Evolutionary conservation across 805 yeast species (phyloP).

Genomic region (Blastobotrys americana): DNA sequence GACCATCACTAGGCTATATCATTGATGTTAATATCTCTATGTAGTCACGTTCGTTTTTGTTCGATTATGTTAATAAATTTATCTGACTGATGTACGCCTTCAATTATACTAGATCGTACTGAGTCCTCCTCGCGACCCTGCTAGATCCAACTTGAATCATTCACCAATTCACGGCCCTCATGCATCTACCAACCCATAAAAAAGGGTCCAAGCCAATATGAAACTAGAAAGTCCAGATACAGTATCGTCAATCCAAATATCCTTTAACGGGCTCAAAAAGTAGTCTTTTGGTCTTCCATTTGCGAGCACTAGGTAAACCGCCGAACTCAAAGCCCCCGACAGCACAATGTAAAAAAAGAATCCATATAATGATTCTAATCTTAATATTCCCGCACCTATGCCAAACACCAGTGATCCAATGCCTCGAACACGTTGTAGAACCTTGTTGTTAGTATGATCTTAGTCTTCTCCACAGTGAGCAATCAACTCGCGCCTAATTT

Average conservation of each 20-base stretch:
- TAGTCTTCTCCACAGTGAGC: background rate
- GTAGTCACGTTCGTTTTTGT: too few species aligned
- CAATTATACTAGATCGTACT: too few species aligned
- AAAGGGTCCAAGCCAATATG: slow-evolving; percentile 53
- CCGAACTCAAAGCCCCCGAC: slow-evolving; percentile 30
- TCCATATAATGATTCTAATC: slow-evolving; percentile 44
- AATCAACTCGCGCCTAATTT: too few species aligned
- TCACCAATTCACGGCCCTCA: too few species aligned
- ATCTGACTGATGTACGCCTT: too few species aligned
- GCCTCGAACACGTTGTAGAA: slow-evolving; percentile 33
- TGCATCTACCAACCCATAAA: slow-evolving; percentile 41
- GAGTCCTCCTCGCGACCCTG: too few species aligned
- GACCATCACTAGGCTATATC: too few species aligned
- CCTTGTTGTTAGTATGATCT: slow-evolving; percentile 6
- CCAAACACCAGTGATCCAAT: slow-evolving; percentile 46
- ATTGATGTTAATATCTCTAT: too few species aligned
- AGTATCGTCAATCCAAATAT: slow-evolving; percentile 39
- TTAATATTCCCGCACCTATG: slow-evolving; percentile 47
- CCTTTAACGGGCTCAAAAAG: slow-evolving; percentile 35
- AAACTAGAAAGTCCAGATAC: slow-evolving; percentile 45
- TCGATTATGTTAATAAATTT: too few species aligned
- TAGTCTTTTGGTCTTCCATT: slow-evolving; percentile 33
- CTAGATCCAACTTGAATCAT: too few species aligned
- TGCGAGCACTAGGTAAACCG: slow-evolving; percentile 33
- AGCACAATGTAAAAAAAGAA: slow-evolving; percentile 37